Base-by-base conservation (phyloP, 371 early-diverging fungal species). In the Mortierella polycephala region DNA sequence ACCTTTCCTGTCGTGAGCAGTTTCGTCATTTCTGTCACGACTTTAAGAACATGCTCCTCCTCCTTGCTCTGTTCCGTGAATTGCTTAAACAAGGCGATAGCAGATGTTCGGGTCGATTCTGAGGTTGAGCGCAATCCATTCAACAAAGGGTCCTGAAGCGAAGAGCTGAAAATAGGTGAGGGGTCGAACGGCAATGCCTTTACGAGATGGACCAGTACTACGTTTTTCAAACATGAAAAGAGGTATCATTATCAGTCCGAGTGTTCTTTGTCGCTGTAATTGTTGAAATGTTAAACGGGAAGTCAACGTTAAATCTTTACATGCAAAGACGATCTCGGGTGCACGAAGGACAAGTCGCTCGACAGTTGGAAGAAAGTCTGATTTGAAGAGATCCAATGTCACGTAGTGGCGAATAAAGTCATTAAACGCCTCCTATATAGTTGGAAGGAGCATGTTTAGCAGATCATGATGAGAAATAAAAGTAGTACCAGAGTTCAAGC, bases 261-360 rank as follows among this genome's bases (percentile, higher is more conserved):
- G 40, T 58, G 13, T 21, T 20, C 40, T 53, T 12, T 11, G 30
- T 44, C 14, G 53, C 20, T 9, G 30, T 18, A 57, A 23, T 39
- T 39, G 60, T 21, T 10, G 8, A 42, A 18, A 21, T n/a, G 23
- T 40, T 30, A 13, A 45, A 30, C 30, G 30, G 4, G 30, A 30
- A 30, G 30, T 4, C 30, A 4, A 30, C 30, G 30, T 30, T 20
- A 5, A 23, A n/a, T 49, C 37, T 69, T 68, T 82, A 90, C 92
- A 84, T 71, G 83, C 84, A 55, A 96, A 86, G 14, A 91, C 92
- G 62, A 92, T 83, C 71, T 96, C 98, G 16, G 98, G 97, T 7
- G 96, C 92, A 54, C 97, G 89, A 62, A 97, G 87, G 74, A 96
- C 85, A 79, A 94, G 87, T 60, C 92, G 91, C 52, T 95, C 92